Base-by-base conservation (phyloP, 306 rosid genomes). In the Vigna trinervia region DNA sequence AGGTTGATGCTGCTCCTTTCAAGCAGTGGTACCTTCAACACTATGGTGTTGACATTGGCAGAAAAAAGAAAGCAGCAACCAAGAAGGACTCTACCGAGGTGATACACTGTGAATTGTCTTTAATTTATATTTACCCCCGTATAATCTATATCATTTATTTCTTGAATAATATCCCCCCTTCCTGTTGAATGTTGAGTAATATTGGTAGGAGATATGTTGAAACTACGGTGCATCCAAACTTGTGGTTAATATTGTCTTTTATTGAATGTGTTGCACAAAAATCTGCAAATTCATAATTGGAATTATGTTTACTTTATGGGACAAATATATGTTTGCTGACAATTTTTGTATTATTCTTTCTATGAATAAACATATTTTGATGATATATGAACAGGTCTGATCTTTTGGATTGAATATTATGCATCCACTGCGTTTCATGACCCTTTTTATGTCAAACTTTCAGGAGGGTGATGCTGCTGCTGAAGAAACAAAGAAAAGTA, bases 1-100 rank as follows among this genome's bases (percentile, higher is more conserved):
- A 87, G 34, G 88, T 87, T 12, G 90, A 87, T 87, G 90, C 87
- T 56, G 87, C 88, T 3, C 90, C 90, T 15, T 87, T 87, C 57
- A 87, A 82, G 85, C 90, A 85, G 69, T 87, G 90, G 90, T 87
- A 87, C 78, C 88, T 87, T 60, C 90, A 87, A 61, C 90, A 87
- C 52, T 87, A 87, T 74, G 90, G 88, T 62, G 84, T 87, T 74
- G 90, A 87, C 3, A 39, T 87, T 70, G 88, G 90, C 0, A 80
- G 85, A 70, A 87, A 85, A 30, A 87, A 87, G 85, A 87, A 87
- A 69, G 32, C 38, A 6, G 79, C 83, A 11, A 7, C 88, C 46
- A 86, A 86, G 84, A 86, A 77, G 80, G 87, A 84, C 10, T 1
- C 84, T n/a, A n/a, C 80, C 3, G 85, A 84, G 87, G 87, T 84